Base-by-base conservation (phyloP, 2,329 filamentous ascomycete genomes). In the Beauveria rudraprayagi region DNA sequence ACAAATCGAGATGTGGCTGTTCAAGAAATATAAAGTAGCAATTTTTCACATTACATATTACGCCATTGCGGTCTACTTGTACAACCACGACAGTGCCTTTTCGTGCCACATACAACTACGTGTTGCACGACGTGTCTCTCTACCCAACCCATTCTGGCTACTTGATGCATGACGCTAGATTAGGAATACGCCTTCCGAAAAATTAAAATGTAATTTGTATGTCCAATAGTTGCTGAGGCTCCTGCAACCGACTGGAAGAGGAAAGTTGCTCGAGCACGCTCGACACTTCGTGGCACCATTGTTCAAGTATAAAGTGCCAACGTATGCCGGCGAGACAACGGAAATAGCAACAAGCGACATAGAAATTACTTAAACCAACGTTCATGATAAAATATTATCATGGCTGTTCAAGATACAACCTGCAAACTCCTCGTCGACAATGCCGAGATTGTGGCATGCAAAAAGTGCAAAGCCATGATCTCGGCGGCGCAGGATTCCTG, bases 391-490 rank as follows among this genome's bases (percentile, higher is more conserved):
- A n/a, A n/a, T n/a, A n/a, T 14, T 4, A 26, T 5, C 19, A 57
- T 57, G 55, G 55, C 46, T 3, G 19, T 19, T 41, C 43, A 50
- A n/a, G 3, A 40, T 41, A 6, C 44, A 14, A 19, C n/a, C 26
- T n/a, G 16, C 3, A n/a, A n/a, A 3, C 26, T n/a, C 5, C 47
- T 53, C 24, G 48, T 48, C 40, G 37, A 47, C 8, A 16, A 34
- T 8, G 50, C 57, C 40, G 28, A 19, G 28, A 54, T 60, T 46
- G 57, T 60, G 24, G 28, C 57, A 2, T 60, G 57, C 28, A 53
- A 60, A 43, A 60, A 60, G 37, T 60, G 57, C 50, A 60, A 53
- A 6, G 57, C 26, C 26, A 60, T 60, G 48, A 60, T 60, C n/a
- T 60, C 57, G 19, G 57, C 37, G 11, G 57, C 57, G 19, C 57